A percentile compares a stretch with the other conserved stretches of the same genome.
Conservation (phyloP, 371 early-diverging fungal genomes). For the Synchytrium microbalum region DNA sequence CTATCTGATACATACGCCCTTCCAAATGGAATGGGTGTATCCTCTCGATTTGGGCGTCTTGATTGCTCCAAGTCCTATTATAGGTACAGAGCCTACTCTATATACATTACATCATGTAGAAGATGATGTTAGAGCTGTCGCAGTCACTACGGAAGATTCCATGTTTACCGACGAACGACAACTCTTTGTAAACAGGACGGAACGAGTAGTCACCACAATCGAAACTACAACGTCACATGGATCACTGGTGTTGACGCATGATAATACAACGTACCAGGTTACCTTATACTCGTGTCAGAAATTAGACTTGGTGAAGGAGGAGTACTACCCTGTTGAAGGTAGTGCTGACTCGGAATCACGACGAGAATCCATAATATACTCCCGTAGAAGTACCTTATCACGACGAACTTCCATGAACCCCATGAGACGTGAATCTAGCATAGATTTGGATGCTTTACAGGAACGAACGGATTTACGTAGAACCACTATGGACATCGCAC, state of each 20-base stretch:
- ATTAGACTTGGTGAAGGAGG: neutral
- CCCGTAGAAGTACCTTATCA: neutral
- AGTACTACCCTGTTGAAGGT: neutral
- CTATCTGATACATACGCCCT: slow-evolving; percentile 1
- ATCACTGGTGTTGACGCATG: neutral
- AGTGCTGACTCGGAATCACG: neutral
- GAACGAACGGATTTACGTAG: neutral
- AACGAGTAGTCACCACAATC: neutral
- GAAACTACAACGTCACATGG: neutral
- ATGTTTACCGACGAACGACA: neutral
- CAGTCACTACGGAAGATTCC: neutral
- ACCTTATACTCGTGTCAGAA: neutral
- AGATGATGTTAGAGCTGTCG: neutral
- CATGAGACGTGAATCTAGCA: neutral
- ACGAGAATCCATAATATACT: neutral
- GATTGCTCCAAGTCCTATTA: neutral
- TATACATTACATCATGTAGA: neutral
- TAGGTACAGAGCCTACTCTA: neutral
- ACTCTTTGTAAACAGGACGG: neutral
- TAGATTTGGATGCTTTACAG: neutral
- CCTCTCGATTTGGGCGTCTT: slow-evolving; percentile 5
- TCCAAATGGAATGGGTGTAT: slow-evolving; percentile 1
- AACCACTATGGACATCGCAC: neutral
- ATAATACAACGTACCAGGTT: neutral
- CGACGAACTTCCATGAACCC: neutral